A percentile compares a stretch with the other conserved stretches of the same genome.
Evolutionary conservation across 176 grass and related monocot genomes (phyloP).

Genomic region (Oryza brachyantha): DNA sequence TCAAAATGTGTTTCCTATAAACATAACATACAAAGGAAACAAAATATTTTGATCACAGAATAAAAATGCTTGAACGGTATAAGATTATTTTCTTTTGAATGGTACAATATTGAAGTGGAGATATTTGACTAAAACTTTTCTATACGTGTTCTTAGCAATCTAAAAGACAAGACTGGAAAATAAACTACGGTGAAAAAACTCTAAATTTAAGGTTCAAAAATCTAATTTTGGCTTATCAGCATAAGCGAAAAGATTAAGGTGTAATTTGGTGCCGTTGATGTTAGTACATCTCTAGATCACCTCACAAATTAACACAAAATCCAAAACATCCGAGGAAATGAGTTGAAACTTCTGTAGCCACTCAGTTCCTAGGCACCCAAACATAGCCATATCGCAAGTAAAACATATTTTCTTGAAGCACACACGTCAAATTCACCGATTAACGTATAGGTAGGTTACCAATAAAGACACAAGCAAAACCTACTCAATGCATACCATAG

Average conservation of each 20-base stretch:
- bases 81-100: neutral
- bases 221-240: too few relatives aligned
- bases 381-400: neutral
- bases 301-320: too few relatives aligned
- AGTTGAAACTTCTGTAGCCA: too few relatives aligned
- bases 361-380: too few relatives aligned
- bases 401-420: neutral
- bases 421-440: neutral
- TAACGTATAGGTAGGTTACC: neutral
- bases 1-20: neutral
- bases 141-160: too few relatives aligned
- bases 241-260: too few relatives aligned
- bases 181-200: too few relatives aligned
- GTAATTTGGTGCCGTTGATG: too few relatives aligned
- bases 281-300: too few relatives aligned
- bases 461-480: neutral
- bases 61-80: neutral
- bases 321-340: too few relatives aligned
- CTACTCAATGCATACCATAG: slow-evolving; percentile 49
- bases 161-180: too few relatives aligned
- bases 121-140: neutral
- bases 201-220: too few relatives aligned
- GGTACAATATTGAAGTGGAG: neutral
- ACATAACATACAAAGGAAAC: neutral
- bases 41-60: neutral